Conservation (phyloP, 2,329 filamentous ascomycete species). For the Didymella keratinophila region DNA sequence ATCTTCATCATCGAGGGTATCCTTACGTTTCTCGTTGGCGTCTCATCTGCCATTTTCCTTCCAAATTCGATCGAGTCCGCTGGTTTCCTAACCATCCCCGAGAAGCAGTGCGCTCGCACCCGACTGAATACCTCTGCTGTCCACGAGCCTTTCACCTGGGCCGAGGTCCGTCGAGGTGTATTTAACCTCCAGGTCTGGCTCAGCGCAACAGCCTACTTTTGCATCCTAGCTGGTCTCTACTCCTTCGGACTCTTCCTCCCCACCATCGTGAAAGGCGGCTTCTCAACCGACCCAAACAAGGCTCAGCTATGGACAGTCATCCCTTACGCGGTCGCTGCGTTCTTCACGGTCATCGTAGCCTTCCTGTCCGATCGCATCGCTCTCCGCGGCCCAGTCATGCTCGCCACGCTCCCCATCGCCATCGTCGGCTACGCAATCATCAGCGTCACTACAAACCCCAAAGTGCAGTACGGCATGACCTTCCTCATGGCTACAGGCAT, state of each 20-base stretch:
- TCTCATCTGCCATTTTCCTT: constrained; percentile 61
- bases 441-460: constrained; percentile 61
- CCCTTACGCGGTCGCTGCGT: constrained; percentile 67
- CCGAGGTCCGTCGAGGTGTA: constrained; percentile 68
- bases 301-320: constrained; percentile 71
- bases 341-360: constrained; percentile 61
- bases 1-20: constrained; percentile 69
- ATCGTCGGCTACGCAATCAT: constrained; percentile 72
- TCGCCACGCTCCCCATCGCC: constrained; percentile 68
- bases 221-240: constrained; percentile 65
- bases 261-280: constrained; percentile 68
- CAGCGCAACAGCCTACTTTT: constrained; percentile 68
- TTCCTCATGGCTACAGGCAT: constrained; percentile 72
- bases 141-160: constrained; percentile 65
- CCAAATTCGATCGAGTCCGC: constrained; percentile 65
- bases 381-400: constrained; percentile 68
- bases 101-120: constrained; percentile 59
- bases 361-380: constrained; percentile 68
- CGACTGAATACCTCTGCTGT: constrained; percentile 51
- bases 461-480: constrained; percentile 70
- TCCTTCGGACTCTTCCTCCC: constrained; percentile 72
- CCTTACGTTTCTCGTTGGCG: constrained; percentile 61
- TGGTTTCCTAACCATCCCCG: constrained; percentile 61
- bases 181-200: constrained; percentile 70
- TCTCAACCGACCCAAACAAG: constrained; percentile 63